phyloP scores from a whole-genome alignment of 306 rosid species.

The Sicyos baderoa region DNA sequence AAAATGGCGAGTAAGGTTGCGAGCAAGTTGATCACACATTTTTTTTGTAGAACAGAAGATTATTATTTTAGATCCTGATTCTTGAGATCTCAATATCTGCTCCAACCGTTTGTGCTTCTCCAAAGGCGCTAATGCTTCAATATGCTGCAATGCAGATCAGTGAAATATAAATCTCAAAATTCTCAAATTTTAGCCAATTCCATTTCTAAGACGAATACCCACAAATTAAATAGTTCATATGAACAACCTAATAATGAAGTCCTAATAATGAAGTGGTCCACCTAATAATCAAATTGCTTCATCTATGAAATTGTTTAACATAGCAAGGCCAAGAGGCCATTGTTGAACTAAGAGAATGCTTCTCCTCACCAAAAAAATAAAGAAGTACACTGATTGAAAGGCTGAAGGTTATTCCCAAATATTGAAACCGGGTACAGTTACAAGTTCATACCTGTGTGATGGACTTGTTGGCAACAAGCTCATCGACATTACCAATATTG shows the following conservation, averaged over 20 bases:
- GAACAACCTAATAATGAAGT: neutral
- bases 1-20: conserved; percentile 82
- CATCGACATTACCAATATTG: conserved; percentile 93
- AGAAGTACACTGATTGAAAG: too few relatives aligned
- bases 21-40: conserved; percentile 98
- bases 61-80: conserved; percentile 84
- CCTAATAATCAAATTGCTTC: neutral
- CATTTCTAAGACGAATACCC: neutral
- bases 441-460: conserved; percentile 71
- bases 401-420: too few relatives aligned
- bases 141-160: conserved; percentile 46
- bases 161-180: neutral
- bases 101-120: conserved; percentile 85
- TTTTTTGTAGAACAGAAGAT: conserved; percentile 94
- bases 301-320: too few relatives aligned
- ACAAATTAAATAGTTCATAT: neutral
- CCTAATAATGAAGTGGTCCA: neutral
- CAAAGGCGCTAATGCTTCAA: conserved; percentile 66
- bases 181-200: neutral
- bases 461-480: conserved; percentile 92
- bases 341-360: too few relatives aligned
- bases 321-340: too few relatives aligned
- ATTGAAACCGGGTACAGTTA: conserved; percentile 1
- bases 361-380: too few relatives aligned
- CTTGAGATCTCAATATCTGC: conserved; percentile 79